Evolutionary conservation across 2,329 filamentous ascomycete species (phyloP), one percentile per base, ranked within the genome.

Genomic region (Ophiosphaerella korrae): DNA sequence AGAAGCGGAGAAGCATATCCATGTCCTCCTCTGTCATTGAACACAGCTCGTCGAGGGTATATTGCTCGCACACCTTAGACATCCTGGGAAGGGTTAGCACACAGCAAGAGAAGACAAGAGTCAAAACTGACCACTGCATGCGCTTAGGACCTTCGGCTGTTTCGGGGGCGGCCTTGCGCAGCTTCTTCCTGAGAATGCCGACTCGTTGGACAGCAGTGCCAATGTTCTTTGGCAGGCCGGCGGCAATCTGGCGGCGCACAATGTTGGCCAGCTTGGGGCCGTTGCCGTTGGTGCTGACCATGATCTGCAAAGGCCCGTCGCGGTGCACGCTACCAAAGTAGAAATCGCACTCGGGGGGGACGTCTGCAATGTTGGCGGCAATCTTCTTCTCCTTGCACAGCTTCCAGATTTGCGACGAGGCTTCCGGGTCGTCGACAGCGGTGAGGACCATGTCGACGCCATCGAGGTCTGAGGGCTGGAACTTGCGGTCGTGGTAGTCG

Each of bases 261-360:
- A 92, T 87, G 61, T 90, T 93, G 8, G 94, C 94, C 57, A 99
- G 78, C 70, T 93, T 87, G 0, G 94, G 94, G 0, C 94, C 94
- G 71, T 96, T 97, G 45, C 94, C 94, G 72, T 97, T 99, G 32
- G 94, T 99, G 77, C 90, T 95, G 63, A 99, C 93, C 94, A 99
- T 99, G 67, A 99, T 88, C 78, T 99, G 94, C 53, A 99, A 76
- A 5, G 94, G 94, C 0, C 94, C 94, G 72, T 99, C 94, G 43
- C 94, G 88, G 76, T 99, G 90, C 34, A 97, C 88, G 71, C 89
- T 94, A 56, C 94, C 94, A 77, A 99, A 99, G 80, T 97, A 99
- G 72, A 99, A 99, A 70, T 99, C 94, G 75, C 94, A 99, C 74
- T 99, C 94, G 0, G 91, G 84, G 0, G 94, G 94, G 3, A 99